Conservation (phyloP, 2,329 filamentous ascomycete species). For the Ophiostoma piceae region DNA sequence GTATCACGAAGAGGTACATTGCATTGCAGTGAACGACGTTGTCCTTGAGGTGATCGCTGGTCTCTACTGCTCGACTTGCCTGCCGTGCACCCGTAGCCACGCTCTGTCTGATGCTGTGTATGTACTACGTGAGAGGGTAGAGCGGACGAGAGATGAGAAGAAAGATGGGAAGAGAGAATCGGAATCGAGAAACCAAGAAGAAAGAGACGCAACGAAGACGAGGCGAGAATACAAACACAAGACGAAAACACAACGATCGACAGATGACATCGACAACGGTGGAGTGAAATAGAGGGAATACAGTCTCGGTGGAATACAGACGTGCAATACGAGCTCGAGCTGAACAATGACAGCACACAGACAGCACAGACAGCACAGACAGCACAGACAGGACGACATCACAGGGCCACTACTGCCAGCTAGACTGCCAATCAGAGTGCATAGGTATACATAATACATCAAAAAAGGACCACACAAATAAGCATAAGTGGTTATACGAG, state of each 20-base stretch:
- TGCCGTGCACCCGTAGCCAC: slow-evolving; percentile 5
- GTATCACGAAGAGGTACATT: neutral
- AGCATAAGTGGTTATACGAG: slow-evolving; percentile 9
- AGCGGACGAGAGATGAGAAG: neutral
- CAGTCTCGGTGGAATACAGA: neutral
- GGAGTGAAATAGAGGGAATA: slow-evolving; percentile 5
- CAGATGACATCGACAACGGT: neutral
- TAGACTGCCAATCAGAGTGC: too few relatives aligned
- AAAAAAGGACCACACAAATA: neutral
- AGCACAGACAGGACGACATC: neutral
- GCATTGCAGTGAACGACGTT: slow-evolving; percentile 1
- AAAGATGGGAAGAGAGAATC: neutral
- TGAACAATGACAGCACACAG: slow-evolving; percentile 6
- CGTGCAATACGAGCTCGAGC: neutral
- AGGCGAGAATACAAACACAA: neutral
- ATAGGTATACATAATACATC: too few relatives aligned
- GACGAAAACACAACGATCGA: neutral
- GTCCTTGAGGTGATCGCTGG: neutral
- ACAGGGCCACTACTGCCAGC: too few relatives aligned
- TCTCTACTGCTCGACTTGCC: neutral
- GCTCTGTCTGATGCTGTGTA: neutral
- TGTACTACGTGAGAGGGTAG: neutral
- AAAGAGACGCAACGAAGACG: neutral
- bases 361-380: neutral
- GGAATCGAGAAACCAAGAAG: neutral